These are phyloP conservation scores for Vicia villosa DNA, from an alignment of 306 rosid species.

Conservation along the genomic window DNA sequence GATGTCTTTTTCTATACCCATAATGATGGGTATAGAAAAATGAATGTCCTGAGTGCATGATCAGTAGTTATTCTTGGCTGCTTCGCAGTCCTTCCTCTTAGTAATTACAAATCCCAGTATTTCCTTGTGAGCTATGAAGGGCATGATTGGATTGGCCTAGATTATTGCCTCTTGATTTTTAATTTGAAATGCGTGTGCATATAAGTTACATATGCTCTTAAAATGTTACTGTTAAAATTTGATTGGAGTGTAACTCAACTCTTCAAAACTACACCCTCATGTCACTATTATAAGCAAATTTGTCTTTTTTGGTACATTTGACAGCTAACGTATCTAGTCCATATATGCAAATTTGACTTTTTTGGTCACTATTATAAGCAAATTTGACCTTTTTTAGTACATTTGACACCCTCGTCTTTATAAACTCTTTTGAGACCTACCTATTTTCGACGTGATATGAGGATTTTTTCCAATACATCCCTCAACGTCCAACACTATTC, in stretches of 20 bases:
- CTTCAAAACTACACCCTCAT: too few species aligned
- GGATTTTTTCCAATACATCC: not conserved
- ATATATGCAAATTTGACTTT: too few species aligned
- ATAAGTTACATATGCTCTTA: conserved; percentile 8
- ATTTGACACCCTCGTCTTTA: not conserved
- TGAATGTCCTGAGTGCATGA: not conserved
- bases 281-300: too few species aligned
- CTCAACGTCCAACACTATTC: not conserved
- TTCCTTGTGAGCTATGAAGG: conserved; percentile 11
- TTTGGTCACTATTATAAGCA: too few species aligned
- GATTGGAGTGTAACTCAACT: not conserved
- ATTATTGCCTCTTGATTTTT: conserved; percentile 19
- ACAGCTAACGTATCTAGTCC: too few species aligned
- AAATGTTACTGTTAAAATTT: not conserved
- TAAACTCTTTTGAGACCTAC: not conserved
- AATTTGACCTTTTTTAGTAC: too few species aligned
- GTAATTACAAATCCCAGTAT: conserved; percentile 15
- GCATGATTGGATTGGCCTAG: conserved; percentile 8
- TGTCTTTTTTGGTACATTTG: too few species aligned
- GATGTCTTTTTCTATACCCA: not conserved
- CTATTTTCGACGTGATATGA: not conserved
- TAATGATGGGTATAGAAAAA: not conserved
- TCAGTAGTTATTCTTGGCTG: conserved; percentile 13
- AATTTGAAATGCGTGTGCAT: conserved; percentile 16
- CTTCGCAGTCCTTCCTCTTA: not conserved